Conservation (phyloP, 2,329 filamentous ascomycete species). For the Fusarium papillatum region DNA sequence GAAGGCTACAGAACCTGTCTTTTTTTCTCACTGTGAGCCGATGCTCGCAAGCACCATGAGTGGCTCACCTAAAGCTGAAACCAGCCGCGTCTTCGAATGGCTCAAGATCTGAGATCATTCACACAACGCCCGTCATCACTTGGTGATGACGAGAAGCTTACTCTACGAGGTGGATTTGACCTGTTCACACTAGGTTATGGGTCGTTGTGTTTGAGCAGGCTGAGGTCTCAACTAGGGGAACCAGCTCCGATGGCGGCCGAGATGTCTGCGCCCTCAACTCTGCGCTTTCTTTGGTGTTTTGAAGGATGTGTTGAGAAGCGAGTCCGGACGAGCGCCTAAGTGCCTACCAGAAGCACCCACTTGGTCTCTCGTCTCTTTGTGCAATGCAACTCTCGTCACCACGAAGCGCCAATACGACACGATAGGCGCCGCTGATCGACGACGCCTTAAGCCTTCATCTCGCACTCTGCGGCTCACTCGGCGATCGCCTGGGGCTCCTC, state of each 20-base stretch:
- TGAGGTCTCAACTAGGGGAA: conserved; percentile 14
- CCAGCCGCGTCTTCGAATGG: conserved; percentile 33
- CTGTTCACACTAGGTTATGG: conserved; percentile 11
- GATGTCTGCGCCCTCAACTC: conserved; percentile 14
- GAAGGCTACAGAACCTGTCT: conserved; percentile 18
- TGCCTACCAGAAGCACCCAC: background rate
- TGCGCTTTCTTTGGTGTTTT: conserved; percentile 11
- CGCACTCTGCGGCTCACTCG: conserved; percentile 6
- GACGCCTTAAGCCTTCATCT: conserved; percentile 10
- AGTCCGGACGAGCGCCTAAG: conserved; percentile 14
- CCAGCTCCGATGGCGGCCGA: conserved; percentile 22
- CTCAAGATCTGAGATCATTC: conserved; percentile 33
- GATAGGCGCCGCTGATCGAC: conserved; percentile 5
- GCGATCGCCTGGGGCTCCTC: conserved; percentile 1
- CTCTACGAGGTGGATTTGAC: conserved; percentile 12
- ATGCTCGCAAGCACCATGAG: conserved; percentile 29
- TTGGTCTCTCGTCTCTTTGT: background rate
- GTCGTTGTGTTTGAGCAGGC: conserved; percentile 13
- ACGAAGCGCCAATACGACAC: conserved; percentile 4
- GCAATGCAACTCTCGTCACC: background rate
- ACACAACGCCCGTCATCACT: conserved; percentile 8
- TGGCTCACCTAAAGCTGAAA: conserved; percentile 47
- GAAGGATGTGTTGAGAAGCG: background rate
- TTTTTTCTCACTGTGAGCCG: conserved; percentile 14
- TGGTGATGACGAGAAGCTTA: conserved; percentile 22